Base-by-base conservation (phyloP, 306 rosid species). In the Leucaena leucocephala region DNA sequence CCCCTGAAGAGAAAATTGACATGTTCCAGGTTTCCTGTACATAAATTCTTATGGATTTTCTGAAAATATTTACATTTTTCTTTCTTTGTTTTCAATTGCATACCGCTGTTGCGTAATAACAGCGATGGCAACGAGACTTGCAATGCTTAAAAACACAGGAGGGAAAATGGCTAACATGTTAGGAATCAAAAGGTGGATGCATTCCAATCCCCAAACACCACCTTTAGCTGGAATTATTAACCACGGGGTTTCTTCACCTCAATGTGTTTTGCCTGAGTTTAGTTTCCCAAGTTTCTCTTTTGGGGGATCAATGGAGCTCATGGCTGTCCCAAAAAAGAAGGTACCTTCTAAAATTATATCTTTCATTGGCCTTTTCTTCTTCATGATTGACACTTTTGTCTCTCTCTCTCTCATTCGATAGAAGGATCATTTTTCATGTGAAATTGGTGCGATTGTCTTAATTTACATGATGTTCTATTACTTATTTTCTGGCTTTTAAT, bases 321-420 rank as follows among this genome's bases (percentile, higher is more conserved):
- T 94, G 98, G 96, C 89, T 78, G 97, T 88, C 62, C 98, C 97
- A 8, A 91, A 90, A 87, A 82, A 69, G 57, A 94, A 89, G 96
- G 49, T 84, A 68, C 52, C 35, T 6, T 5, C 27, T 35, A 55
- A 15, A 61, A 15, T 22, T 75, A n/a, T 27, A 27, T 40, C 14
- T 33, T 15, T 16, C 42, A 33, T 71, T 71, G 71, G 64, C 27
- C 34, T 19, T 57, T 8, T 21, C 63, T 57, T 55, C 8, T 55
- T 57, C 63, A 8, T 9, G 35, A 21, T 57, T 19, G 14, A 8
- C 15, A 21, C 35, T 21, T 21, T 21, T 3, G 8, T 21, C 4
- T 22, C 8, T 19, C 35, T 68, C 1, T 68, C 36, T 68, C 4
- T 43, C n/a, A 8, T 58, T 81, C 66, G 27, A 13, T 27, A 6